These are phyloP conservation scores for Petunia hybrid DNA, from an alignment of 305 asterid genomes.

Conservation along the genomic window DNA sequence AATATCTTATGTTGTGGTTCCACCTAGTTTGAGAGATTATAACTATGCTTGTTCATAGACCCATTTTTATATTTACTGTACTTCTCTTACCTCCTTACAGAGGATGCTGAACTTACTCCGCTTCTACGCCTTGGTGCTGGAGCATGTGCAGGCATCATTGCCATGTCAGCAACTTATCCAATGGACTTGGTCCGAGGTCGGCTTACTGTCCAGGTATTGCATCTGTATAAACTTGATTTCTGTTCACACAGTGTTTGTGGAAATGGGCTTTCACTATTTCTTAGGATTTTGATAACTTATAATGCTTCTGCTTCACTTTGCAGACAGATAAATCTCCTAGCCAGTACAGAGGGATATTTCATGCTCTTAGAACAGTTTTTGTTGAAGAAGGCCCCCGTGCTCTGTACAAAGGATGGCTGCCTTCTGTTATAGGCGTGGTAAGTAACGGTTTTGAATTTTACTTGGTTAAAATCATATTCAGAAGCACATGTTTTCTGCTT, in stretches of 20 bases:
- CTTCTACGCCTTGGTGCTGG: slow-evolving; percentile 56
- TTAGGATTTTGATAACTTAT: slow-evolving; percentile 24
- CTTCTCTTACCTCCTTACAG: slow-evolving; percentile 30
- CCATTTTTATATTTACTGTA: neutral
- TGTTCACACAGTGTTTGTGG: neutral
- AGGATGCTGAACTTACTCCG: slow-evolving; percentile 54
- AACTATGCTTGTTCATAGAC: neutral
- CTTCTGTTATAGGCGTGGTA: slow-evolving; percentile 53
- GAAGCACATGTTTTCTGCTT: slow-evolving; percentile 4
- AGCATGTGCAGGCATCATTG: slow-evolving; percentile 57
- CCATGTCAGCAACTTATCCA: slow-evolving; percentile 55
- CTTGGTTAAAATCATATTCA: neutral
- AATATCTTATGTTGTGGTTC: neutral
- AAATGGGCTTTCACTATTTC: slow-evolving; percentile 20
- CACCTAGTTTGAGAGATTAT: neutral
- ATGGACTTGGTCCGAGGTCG: slow-evolving; percentile 56
- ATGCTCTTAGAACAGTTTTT: slow-evolving; percentile 46
- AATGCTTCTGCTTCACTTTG: slow-evolving; percentile 3
- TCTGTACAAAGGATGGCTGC: slow-evolving; percentile 50
- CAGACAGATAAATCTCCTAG: slow-evolving; percentile 48
- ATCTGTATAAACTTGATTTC: neutral
- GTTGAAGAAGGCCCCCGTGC: slow-evolving; percentile 52
- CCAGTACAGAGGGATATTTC: slow-evolving; percentile 49
- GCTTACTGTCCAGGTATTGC: slow-evolving; percentile 46
- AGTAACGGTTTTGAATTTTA: slow-evolving; percentile 20